Percentiles rank a stretch among this genome's conserved stretches.
Evolutionary conservation across 148 eudicot species (phyloP).

Genomic region (Talinum fruticosum): DNA sequence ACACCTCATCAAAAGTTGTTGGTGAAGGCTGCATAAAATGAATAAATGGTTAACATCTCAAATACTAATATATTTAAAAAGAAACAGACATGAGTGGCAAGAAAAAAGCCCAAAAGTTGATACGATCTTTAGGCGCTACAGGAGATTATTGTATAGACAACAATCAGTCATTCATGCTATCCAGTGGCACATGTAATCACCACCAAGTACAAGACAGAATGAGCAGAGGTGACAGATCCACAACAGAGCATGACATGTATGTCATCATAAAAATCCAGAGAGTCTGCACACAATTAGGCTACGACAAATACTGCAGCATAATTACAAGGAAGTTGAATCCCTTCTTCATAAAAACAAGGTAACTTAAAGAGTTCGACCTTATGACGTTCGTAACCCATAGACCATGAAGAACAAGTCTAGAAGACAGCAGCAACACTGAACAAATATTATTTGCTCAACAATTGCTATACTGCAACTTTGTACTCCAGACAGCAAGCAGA

Average conservation of each 20-base stretch:
- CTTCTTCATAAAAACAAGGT: not conserved
- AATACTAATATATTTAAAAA: not conserved
- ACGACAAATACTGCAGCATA: not conserved
- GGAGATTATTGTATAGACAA: not conserved
- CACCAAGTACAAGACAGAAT: not conserved
- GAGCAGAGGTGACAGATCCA: not conserved
- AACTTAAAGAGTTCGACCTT: not conserved
- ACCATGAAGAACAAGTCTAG: not conserved
- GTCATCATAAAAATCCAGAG: not conserved
- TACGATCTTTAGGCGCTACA: not conserved
- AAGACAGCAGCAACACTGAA: not conserved
- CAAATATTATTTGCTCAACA: too few species aligned
- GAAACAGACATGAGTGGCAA: too few species aligned
- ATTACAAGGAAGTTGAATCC: not conserved
- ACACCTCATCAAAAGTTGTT: conserved; percentile 84
- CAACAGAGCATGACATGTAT: not conserved
- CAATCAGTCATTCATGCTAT: not conserved
- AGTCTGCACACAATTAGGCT: not conserved
- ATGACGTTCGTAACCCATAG: not conserved
- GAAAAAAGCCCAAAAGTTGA: not conserved
- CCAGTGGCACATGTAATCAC: not conserved
- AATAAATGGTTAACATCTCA: conserved; percentile 8
- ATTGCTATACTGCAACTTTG: too few species aligned
- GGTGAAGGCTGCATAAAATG: conserved; percentile 79
- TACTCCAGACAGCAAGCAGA: not conserved